A percentile compares a stretch with the other conserved stretches of the same genome.
Conservation (phyloP, 2,329 filamentous ascomycete genomes). For the Xylaria sp. region DNA sequence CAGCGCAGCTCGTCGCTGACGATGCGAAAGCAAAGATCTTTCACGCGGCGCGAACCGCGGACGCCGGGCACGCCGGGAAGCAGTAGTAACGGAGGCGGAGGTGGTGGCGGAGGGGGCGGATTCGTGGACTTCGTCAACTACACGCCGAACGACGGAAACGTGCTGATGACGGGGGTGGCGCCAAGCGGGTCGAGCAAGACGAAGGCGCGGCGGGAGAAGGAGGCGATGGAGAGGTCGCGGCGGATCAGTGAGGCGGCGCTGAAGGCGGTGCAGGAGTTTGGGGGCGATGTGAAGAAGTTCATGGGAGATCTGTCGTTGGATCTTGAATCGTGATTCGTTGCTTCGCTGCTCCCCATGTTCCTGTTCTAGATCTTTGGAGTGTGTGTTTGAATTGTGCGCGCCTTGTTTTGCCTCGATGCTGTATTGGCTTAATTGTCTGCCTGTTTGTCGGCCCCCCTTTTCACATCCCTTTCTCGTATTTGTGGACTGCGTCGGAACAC, state of each 20-base stretch:
- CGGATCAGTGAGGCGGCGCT: conserved; percentile 63
- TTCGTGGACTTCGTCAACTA: conserved; percentile 79
- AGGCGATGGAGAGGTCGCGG: conserved; percentile 71
- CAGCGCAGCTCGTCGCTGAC: conserved; percentile 26
- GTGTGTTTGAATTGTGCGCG: too few relatives aligned
- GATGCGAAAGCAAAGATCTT: conserved; percentile 37
- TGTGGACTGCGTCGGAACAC: too few relatives aligned
- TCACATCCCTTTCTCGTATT: too few relatives aligned
- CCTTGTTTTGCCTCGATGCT: too few relatives aligned
- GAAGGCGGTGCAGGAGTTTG: conserved; percentile 63
- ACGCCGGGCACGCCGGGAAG: conserved; percentile 15
- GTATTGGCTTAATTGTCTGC: too few relatives aligned
- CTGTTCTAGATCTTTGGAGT: background rate
- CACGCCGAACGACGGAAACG: conserved; percentile 70
- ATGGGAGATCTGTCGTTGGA: conserved; percentile 42
- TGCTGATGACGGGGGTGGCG: conserved; percentile 84
- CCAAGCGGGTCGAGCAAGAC: conserved; percentile 90
- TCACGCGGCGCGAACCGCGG: conserved; percentile 28
- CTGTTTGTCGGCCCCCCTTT: too few relatives aligned
- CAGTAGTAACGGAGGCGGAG: conserved; percentile 26
- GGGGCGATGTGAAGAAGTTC: conserved; percentile 57
- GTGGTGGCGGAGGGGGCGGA: conserved; percentile 27
- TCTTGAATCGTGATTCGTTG: background rate
- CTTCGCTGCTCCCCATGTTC: too few relatives aligned
- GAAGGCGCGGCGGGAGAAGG: conserved; percentile 84